Evolutionary conservation across 768 basidiomycete genomes (phyloP).

Genomic region (Pleurotus ostreatus): DNA sequence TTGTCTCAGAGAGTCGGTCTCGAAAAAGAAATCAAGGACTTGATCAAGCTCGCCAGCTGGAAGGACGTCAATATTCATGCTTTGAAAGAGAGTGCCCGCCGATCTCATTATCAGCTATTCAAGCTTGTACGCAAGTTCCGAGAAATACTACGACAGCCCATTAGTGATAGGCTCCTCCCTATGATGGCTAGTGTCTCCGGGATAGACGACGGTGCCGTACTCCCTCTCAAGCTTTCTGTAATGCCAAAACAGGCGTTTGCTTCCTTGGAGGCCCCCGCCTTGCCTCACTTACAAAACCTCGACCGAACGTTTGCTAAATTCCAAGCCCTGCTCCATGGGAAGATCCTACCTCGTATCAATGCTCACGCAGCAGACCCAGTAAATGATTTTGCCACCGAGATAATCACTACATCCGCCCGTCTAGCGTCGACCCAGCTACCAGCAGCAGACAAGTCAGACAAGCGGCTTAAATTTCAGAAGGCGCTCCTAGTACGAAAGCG

Average conservation of each 20-base stretch:
- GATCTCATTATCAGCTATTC: constrained; percentile 88
- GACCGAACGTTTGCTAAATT: constrained; percentile 49
- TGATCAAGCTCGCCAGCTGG: constrained; percentile 97
- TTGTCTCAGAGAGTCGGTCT: constrained; percentile 50
- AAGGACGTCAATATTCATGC: constrained; percentile 96
- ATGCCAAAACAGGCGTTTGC: constrained; percentile 3
- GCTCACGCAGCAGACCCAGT: constrained; percentile 36
- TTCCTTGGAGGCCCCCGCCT: constrained; percentile 2
- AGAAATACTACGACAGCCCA: constrained; percentile 78
- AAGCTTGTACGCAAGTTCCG: constrained; percentile 89
- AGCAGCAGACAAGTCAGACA: constrained; percentile 37
- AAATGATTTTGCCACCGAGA: constrained; percentile 54
- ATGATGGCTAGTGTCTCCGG: constrained; percentile 22
- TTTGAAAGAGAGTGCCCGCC: constrained; percentile 84
- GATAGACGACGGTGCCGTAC: neutral
- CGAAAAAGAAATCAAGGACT: constrained; percentile 78
- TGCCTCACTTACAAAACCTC: constrained; percentile 38
- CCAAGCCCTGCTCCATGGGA: constrained; percentile 34
- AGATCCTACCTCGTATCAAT: constrained; percentile 39
- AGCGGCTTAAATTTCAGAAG: constrained; percentile 62
- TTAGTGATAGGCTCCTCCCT: constrained; percentile 35
- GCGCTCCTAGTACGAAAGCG: constrained; percentile 77
- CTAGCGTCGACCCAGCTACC: constrained; percentile 48
- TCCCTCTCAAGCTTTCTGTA: neutral
- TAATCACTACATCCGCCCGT: constrained; percentile 58